A percentile compares a stretch with the other conserved stretches of the same genome.
These are phyloP conservation scores for Fusarium sp. DNA, from an alignment of 2,329 filamentous ascomycete genomes.

Conservation along the genomic window DNA sequence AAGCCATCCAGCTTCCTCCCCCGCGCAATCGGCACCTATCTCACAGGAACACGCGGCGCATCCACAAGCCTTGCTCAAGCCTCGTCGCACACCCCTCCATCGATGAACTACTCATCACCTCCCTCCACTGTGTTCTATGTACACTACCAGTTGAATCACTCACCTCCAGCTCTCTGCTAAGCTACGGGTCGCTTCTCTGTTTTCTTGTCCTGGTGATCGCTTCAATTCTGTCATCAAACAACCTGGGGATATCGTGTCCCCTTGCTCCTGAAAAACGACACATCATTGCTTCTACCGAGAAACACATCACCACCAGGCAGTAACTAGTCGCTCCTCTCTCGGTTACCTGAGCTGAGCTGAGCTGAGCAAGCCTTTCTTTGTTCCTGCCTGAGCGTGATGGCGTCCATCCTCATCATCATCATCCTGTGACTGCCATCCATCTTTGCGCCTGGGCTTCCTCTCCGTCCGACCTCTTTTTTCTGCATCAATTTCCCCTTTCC, in stretches of 20 bases:
- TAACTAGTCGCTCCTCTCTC: neutral
- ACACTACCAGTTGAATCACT: neutral
- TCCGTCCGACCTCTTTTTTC: conserved; percentile 1
- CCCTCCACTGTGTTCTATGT: neutral
- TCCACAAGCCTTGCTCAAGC: conserved; percentile 9
- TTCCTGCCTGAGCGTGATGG: conserved; percentile 8
- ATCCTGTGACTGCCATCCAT: neutral
- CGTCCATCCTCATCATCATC: conserved; percentile 9
- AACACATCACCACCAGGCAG: neutral
- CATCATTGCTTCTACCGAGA: neutral
- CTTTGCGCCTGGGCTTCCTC: neutral
- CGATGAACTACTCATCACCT: neutral
- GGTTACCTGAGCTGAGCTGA: neutral
- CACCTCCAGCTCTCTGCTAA: neutral
- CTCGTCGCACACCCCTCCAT: conserved; percentile 5
- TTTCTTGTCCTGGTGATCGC: neutral
- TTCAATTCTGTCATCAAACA: neutral
- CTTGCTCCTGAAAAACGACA: neutral
- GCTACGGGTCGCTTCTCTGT: neutral
- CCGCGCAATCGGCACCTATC: conserved; percentile 5
- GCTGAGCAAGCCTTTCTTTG: conserved; percentile 2
- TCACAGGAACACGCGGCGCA: conserved; percentile 12
- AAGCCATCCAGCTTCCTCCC: conserved; percentile 6
- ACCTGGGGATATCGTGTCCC: neutral
- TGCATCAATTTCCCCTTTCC: conserved; percentile 18